These are phyloP conservation scores for Zygosaccharomyces siamensis DNA, from an alignment of 805 yeast species.

Conservation along the genomic window DNA sequence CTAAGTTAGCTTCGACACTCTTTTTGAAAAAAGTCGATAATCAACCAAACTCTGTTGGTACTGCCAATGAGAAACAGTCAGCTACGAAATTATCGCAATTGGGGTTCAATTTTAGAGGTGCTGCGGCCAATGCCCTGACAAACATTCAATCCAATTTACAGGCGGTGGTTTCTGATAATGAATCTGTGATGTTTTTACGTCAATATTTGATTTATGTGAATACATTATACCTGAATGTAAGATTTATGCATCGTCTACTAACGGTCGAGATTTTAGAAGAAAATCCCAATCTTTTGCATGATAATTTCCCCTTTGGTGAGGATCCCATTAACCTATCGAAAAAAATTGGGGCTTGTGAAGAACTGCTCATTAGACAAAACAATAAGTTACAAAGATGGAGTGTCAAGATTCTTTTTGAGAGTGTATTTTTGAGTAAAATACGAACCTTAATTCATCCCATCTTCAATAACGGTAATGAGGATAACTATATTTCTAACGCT, in stretches of 20 bases:
- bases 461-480: conserved; percentile 23
- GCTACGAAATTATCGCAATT: conserved; percentile 24
- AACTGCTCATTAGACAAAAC: conserved; percentile 25
- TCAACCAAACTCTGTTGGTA: conserved; percentile 13
- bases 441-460: conserved; percentile 43
- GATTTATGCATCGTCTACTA: conserved; percentile 51
- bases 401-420: conserved; percentile 41
- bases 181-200: conserved; percentile 40
- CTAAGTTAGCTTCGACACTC: conserved; percentile 20
- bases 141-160: conserved; percentile 36
- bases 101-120: conserved; percentile 33
- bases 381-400: conserved; percentile 37
- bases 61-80: conserved; percentile 9
- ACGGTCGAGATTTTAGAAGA: conserved; percentile 32
- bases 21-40: conserved; percentile 21
- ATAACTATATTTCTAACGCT: conserved; percentile 26
- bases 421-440: conserved; percentile 35
- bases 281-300: conserved; percentile 30
- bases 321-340: conserved; percentile 30
- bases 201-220: conserved; percentile 66
- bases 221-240: conserved; percentile 59
- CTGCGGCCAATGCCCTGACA: conserved; percentile 40
- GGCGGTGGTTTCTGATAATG: conserved; percentile 32
- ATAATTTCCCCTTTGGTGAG: conserved; percentile 38
- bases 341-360: conserved; percentile 26